These are phyloP conservation scores for Gremmenia infestans DNA, from an alignment of 2,329 filamentous ascomycete species.

Conservation along the genomic window DNA sequence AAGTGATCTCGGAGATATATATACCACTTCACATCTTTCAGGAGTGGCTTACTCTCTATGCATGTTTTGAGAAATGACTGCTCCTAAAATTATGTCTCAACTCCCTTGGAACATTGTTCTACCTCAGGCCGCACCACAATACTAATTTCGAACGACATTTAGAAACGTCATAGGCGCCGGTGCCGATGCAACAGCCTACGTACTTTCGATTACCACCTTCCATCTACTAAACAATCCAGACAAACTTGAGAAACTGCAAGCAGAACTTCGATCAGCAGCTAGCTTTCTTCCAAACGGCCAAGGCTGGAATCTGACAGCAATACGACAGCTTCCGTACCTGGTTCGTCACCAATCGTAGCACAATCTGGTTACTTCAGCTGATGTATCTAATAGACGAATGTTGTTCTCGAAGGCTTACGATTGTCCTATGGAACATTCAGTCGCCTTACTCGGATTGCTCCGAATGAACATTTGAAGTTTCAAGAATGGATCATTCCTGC, in stretches of 20 bases:
- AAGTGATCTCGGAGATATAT: too few relatives aligned
- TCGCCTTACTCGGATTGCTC: slow-evolving; percentile 12
- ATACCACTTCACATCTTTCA: too few relatives aligned
- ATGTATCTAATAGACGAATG: slow-evolving; percentile 1
- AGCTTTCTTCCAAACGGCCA: neutral
- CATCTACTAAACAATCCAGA: slow-evolving; percentile 18
- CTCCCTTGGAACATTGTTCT: too few relatives aligned
- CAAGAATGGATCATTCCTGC: slow-evolving; percentile 14
- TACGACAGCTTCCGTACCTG: slow-evolving; percentile 25
- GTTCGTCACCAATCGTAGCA: neutral
- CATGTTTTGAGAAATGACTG: too few relatives aligned
- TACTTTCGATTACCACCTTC: slow-evolving; percentile 12
- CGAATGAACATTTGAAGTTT: slow-evolving; percentile 8
- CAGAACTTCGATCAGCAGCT: slow-evolving; percentile 12
- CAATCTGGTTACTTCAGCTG: neutral
- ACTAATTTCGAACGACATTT: too few relatives aligned
- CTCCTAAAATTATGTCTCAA: too few relatives aligned
- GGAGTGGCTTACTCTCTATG: too few relatives aligned
- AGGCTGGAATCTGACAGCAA: slow-evolving; percentile 7
- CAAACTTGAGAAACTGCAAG: slow-evolving; percentile 11
- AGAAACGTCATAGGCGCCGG: slow-evolving; percentile 18
- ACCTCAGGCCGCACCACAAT: too few relatives aligned
- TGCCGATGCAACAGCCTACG: slow-evolving; percentile 15
- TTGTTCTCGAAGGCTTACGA: slow-evolving; percentile 11
- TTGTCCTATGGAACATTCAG: slow-evolving; percentile 13